Conservation (phyloP, 176 grass and related monocot genomes). For the Phyllostachys edulis region DNA sequence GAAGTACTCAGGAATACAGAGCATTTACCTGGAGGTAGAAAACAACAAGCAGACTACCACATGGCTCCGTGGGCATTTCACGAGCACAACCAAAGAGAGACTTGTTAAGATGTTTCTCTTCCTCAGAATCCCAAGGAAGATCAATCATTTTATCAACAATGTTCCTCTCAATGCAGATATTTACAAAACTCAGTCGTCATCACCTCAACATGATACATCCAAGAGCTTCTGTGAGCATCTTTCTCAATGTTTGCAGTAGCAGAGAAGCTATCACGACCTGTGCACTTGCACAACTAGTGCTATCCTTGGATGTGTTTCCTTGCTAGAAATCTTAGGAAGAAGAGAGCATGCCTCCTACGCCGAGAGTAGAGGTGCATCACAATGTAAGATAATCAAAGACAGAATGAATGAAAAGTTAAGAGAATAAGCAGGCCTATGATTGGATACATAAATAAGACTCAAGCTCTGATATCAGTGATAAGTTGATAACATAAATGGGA, state of each 20-base stretch:
- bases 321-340: conserved; percentile 72
- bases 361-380: conserved; percentile 16
- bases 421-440: too few species aligned
- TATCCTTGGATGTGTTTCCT: conserved; percentile 89
- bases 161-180: too few species aligned
- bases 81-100: too few species aligned
- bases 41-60: too few species aligned
- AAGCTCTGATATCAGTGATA: too few species aligned
- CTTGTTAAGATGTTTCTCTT: conserved; percentile 85
- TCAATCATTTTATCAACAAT: conserved; percentile 42
- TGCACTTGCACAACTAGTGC: conserved; percentile 64
- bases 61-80: too few species aligned
- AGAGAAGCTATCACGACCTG: conserved; percentile 52
- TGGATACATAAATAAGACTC: too few species aligned
- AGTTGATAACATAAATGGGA: neutral
- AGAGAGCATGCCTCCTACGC: conserved; percentile 73
- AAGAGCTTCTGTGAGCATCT: conserved; percentile 39
- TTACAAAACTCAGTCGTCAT: conserved; percentile 71
- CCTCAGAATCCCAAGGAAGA: conserved; percentile 84
- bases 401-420: neutral
- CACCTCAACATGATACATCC: conserved; percentile 62
- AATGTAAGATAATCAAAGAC: conserved; percentile 1
- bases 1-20: too few species aligned
- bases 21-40: too few species aligned
- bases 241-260: conserved; percentile 42